Conservation (phyloP, 2,329 filamentous ascomycete genomes). For the Colletotrichum magnum region DNA sequence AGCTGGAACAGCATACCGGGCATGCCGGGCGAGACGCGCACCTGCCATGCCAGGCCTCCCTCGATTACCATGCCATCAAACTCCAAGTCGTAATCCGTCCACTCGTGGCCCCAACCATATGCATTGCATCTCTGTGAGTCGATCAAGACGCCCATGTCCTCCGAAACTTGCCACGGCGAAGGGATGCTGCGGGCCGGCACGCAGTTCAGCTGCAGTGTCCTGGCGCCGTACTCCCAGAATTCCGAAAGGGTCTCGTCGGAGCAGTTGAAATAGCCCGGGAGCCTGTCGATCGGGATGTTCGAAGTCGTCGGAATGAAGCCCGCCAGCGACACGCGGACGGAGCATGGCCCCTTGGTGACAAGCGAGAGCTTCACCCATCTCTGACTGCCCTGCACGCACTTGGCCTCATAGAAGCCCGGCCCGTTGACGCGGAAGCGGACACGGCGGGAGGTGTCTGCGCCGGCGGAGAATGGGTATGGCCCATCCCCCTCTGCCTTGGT, state of each 20-base stretch:
- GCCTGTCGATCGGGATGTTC: slow-evolving; percentile 6
- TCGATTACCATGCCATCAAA: slow-evolving; percentile 18
- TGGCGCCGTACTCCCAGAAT: slow-evolving; percentile 12
- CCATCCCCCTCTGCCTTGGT: slow-evolving; percentile 6
- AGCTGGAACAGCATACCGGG: slow-evolving; percentile 11
- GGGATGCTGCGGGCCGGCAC: slow-evolving; percentile 10
- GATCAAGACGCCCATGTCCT: slow-evolving; percentile 17
- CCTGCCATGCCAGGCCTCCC: slow-evolving; percentile 15
- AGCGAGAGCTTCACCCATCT: slow-evolving; percentile 23
- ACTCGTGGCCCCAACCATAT: slow-evolving; percentile 6
- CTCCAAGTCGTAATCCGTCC: slow-evolving; percentile 17
- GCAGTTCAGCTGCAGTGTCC: slow-evolving; percentile 18
- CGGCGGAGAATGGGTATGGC: slow-evolving; percentile 11
- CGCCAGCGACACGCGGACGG: slow-evolving; percentile 11
- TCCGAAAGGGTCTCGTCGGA: slow-evolving; percentile 9
- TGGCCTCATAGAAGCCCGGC: slow-evolving; percentile 18
- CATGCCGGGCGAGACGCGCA: slow-evolving; percentile 15
- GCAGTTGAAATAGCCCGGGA: slow-evolving; percentile 13
- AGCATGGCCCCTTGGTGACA: not conserved
- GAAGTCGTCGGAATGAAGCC: slow-evolving; percentile 11
- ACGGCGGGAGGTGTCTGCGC: slow-evolving; percentile 15
- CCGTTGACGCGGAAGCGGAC: slow-evolving; percentile 12
- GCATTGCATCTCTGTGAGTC: slow-evolving; percentile 21
- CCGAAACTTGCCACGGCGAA: slow-evolving; percentile 16
- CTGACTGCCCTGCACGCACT: slow-evolving; percentile 22